Conservation (phyloP, 2,329 filamentous ascomycete genomes). For the Dothideomycetes sp. region DNA sequence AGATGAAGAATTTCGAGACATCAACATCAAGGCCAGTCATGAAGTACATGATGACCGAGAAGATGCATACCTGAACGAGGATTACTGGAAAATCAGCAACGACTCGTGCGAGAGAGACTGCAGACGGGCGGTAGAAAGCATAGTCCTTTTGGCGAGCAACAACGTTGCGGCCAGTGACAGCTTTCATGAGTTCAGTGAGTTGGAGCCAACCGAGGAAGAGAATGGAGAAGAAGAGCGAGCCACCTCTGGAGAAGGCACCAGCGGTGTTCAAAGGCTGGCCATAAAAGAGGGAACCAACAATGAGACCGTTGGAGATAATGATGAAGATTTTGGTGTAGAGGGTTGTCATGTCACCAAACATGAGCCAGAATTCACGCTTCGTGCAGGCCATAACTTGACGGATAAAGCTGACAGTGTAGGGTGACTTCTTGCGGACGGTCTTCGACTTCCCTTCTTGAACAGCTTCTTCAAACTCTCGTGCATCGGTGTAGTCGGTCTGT, state of each 20-base stretch:
- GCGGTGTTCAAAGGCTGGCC: slow-evolving; percentile 48
- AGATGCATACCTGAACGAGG: slow-evolving; percentile 46
- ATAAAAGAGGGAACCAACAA: slow-evolving; percentile 72
- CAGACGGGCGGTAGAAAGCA: slow-evolving; percentile 59
- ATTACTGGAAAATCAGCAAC: slow-evolving; percentile 53
- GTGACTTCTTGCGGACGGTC: slow-evolving; percentile 53
- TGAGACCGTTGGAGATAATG: slow-evolving; percentile 61
- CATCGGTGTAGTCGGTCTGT: slow-evolving; percentile 47
- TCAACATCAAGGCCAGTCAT: slow-evolving; percentile 48
- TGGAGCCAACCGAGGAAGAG: slow-evolving; percentile 61
- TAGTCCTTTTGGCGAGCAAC: slow-evolving; percentile 58
- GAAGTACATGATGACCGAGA: slow-evolving; percentile 56
- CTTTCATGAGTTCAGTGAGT: slow-evolving; percentile 66
- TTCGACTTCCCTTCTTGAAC: slow-evolving; percentile 59
- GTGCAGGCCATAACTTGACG: slow-evolving; percentile 61
- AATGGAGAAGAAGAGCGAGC: slow-evolving; percentile 55
- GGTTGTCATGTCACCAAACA: slow-evolving; percentile 62
- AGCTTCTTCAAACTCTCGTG: slow-evolving; percentile 53
- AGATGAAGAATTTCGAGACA: slow-evolving; percentile 55
- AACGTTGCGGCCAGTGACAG: slow-evolving; percentile 59
- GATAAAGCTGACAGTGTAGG: slow-evolving; percentile 65
- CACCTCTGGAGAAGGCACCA: slow-evolving; percentile 53
- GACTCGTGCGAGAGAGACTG: slow-evolving; percentile 50
- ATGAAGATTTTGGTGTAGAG: slow-evolving; percentile 72
- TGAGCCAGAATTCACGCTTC: slow-evolving; percentile 66